These are phyloP conservation scores for Dimocarpus longan DNA, from an alignment of 345 rosid genomes.

Conservation along the genomic window DNA sequence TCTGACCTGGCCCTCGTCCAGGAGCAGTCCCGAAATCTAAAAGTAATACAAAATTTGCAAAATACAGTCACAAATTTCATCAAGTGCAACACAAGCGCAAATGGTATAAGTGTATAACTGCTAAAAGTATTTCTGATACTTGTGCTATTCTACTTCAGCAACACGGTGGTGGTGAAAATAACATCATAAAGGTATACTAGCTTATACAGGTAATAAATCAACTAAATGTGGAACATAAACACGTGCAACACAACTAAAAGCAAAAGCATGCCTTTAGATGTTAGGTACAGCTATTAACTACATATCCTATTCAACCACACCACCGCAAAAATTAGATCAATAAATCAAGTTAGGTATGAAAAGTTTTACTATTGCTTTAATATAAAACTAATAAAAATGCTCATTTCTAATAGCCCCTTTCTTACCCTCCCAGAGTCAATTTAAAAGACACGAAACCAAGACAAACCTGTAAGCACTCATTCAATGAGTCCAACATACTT, in stretches of 20 bases:
- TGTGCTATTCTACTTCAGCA: background rate
- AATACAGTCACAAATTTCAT: constrained; percentile 4
- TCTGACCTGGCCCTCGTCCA: constrained; percentile 87
- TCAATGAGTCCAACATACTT: constrained; percentile 93
- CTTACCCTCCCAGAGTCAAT: background rate
- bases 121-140: background rate
- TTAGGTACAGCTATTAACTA: background rate
- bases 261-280: background rate
- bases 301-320: background rate
- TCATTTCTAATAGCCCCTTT: background rate
- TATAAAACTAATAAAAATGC: too few relatives aligned
- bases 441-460: background rate
- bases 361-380: background rate
- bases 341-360: background rate
- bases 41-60: constrained; percentile 21
- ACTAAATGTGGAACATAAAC: background rate
- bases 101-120: background rate
- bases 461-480: constrained; percentile 94
- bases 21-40: constrained; percentile 81
- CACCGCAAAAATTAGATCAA: background rate
- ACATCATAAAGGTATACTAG: background rate
- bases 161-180: background rate
- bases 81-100: background rate
- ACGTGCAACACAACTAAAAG: background rate
- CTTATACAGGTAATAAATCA: background rate